Evolutionary conservation across 257 asterid species (phyloP), one percentile per base, ranked within the genome.

Genomic region (Jacaranda mimosifolia): DNA sequence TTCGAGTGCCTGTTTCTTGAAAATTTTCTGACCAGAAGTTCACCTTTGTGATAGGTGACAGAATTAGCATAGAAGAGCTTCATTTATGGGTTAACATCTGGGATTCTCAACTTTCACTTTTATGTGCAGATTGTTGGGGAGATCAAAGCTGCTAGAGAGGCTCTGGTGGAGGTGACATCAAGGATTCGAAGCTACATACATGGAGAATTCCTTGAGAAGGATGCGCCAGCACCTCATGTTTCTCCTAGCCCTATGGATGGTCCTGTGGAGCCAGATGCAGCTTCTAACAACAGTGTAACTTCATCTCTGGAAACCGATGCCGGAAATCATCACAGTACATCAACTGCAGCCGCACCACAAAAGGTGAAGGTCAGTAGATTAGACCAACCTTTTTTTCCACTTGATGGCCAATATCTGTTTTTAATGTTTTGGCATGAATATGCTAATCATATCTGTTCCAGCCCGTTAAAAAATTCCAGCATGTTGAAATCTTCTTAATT

Each of bases 51-150:
- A 14, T 36, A 52, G n/a, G 57, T 43, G 40, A 49, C 57, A 32
- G 53, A 68, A 65, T 48, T 36, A n/a, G 40, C 46, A 3, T 72
- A 43, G 17, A 42, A 49, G 73, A 52, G 32, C 19, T 53, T 26
- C 17, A 59, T 63, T 70, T 42, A 19, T 42, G 35, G 19, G 63
- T 46, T 18, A 67, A 72, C 59, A 56, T 39, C 58, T 80, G 64
- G 52, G 59, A 72, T 52, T 63, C 63, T 75, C 45, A 53, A 48
- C 58, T 55, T 70, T n/a, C 3, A 46, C 45, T 77, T 55, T 13
- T 46, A 26, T 52, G 4, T 70, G 19, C 87, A 95, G 97, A 95
- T 95, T 70, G 90, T 87, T 65, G 98, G 92, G 79, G 92, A 88
- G 82, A 88, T 88, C 79, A 88, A 78, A 79, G 86, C 88, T 56